phyloP scores from a whole-genome alignment of 768 basidiomycete genomes.

The Mycena amicta region DNA sequence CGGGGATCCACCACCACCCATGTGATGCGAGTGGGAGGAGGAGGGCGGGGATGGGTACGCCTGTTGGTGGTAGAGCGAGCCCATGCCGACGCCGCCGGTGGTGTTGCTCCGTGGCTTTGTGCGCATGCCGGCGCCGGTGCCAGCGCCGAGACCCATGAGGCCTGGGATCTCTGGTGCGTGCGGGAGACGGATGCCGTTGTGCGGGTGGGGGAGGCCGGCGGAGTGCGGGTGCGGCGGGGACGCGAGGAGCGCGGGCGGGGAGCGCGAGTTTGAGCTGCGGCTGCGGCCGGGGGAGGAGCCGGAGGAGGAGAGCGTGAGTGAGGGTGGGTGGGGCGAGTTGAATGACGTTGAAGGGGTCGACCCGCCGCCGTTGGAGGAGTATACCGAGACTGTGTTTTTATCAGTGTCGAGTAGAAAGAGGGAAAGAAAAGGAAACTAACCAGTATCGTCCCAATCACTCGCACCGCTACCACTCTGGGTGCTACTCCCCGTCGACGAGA shows the following conservation, averaged over 20 bases:
- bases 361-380: slow-evolving; percentile 60
- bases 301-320: slow-evolving; percentile 64
- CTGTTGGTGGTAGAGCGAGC: neutral
- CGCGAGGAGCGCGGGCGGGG: slow-evolving; percentile 27
- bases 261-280: slow-evolving; percentile 32
- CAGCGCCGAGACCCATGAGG: slow-evolving; percentile 11
- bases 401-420: slow-evolving; percentile 8
- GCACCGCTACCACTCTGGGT: slow-evolving; percentile 57
- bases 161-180: slow-evolving; percentile 74
- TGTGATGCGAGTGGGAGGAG: too few relatives aligned
- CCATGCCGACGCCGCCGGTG: slow-evolving; percentile 13
- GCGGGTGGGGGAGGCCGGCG: slow-evolving; percentile 20
- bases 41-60: neutral
- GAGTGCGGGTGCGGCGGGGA: slow-evolving; percentile 6
- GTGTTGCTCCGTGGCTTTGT: slow-evolving; percentile 24
- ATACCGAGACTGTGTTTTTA: slow-evolving; percentile 43
- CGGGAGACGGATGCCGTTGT: slow-evolving; percentile 69
- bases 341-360: slow-evolving; percentile 58
- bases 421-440: slow-evolving; percentile 44
- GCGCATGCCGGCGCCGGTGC: neutral
- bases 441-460: slow-evolving; percentile 84
- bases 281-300: slow-evolving; percentile 29
- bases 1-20: too few relatives aligned
- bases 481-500: slow-evolving; percentile 61
- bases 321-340: slow-evolving; percentile 62